These are phyloP conservation scores for Anthracocystis setariae DNA, from an alignment of 1,284 basidiomycete genomes.

Conservation along the genomic window DNA sequence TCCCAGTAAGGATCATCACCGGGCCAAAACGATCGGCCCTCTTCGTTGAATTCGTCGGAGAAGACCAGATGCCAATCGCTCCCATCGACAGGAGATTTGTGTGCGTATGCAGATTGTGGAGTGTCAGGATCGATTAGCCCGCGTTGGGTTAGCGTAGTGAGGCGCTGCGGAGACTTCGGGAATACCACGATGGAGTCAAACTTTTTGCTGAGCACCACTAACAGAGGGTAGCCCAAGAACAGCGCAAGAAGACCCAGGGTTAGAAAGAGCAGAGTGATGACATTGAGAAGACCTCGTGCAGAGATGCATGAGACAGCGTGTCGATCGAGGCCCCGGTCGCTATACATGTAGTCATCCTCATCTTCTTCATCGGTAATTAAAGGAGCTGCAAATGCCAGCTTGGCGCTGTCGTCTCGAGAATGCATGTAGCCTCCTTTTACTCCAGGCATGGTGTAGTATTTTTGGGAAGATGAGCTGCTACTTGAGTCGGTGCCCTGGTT, in stretches of 20 bases:
- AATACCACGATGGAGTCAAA: constrained; percentile 42
- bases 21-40: constrained; percentile 73
- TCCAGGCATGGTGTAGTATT: constrained; percentile 27
- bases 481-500: constrained; percentile 31
- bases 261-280: constrained; percentile 57
- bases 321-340: constrained; percentile 28
- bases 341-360: constrained; percentile 46
- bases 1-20: constrained; percentile 67
- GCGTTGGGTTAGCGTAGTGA: constrained; percentile 34
- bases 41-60: constrained; percentile 78
- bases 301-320: constrained; percentile 35
- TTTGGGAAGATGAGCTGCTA: constrained; percentile 38
- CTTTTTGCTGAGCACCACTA: constrained; percentile 47
- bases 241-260: constrained; percentile 54
- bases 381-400: constrained; percentile 15
- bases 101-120: constrained; percentile 22
- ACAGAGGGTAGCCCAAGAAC: constrained; percentile 65
- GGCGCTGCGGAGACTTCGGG: constrained; percentile 17
- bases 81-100: constrained; percentile 31
- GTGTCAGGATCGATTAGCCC: constrained; percentile 61
- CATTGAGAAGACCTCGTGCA: constrained; percentile 58
- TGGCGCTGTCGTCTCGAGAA: constrained; percentile 6
- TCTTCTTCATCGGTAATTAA: constrained; percentile 38
- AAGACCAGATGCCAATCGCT: constrained; percentile 72
- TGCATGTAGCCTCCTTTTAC: constrained; percentile 7